These are phyloP conservation scores for Boletales sp. DNA, from an alignment of 768 basidiomycete species.

Conservation along the genomic window DNA sequence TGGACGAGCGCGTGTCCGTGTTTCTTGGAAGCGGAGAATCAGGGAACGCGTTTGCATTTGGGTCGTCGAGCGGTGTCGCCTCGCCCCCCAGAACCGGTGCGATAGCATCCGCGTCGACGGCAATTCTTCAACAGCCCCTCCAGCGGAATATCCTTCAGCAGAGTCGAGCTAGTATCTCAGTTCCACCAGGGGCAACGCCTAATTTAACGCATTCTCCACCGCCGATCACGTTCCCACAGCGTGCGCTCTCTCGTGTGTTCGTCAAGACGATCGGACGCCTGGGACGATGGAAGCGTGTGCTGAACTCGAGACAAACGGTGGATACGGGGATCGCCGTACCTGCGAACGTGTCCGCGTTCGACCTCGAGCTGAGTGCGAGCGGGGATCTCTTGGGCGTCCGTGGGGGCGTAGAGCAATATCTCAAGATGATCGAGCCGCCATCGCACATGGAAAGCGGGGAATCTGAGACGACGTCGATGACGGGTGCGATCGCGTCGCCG, in stretches of 20 bases:
- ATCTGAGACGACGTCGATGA: constrained; percentile 3
- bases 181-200: constrained; percentile 18
- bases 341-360: constrained; percentile 64
- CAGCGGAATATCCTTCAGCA: constrained; percentile 50
- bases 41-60: constrained; percentile 43
- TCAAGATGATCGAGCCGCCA: constrained; percentile 50
- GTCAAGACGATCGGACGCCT: constrained; percentile 80
- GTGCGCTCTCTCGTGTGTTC: constrained; percentile 67
- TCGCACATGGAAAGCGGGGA: neutral
- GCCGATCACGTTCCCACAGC: constrained; percentile 48
- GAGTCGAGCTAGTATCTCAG: constrained; percentile 34
- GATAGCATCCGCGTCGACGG: constrained; percentile 53
- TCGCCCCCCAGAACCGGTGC: constrained; percentile 42
- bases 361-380: constrained; percentile 58
- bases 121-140: constrained; percentile 62
- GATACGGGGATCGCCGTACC: constrained; percentile 35
- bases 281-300: constrained; percentile 77
- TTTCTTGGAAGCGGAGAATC: constrained; percentile 38
- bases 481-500: too few relatives aligned
- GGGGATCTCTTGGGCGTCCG: constrained; percentile 59
- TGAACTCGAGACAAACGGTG: constrained; percentile 46
- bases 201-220: constrained; percentile 34
- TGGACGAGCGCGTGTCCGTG: constrained; percentile 42
- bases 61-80: constrained; percentile 17
- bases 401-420: constrained; percentile 63